Base-by-base conservation (phyloP, 1,139 yeast species). In the Diutina pseudorugosa region DNA sequence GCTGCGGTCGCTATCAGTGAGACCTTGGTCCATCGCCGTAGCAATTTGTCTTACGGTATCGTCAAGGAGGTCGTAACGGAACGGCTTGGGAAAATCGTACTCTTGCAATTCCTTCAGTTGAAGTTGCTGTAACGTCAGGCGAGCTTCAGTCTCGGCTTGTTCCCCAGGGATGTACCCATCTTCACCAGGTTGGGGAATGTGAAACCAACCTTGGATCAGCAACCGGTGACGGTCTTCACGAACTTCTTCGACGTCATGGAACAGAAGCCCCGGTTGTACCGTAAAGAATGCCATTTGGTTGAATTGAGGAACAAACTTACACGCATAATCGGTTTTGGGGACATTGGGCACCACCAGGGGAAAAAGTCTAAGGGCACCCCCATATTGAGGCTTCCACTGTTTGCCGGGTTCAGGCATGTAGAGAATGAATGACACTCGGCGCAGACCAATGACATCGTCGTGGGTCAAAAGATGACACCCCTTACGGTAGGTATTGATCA, bases 141-240 rank as follows among this genome's bases (percentile, higher is more conserved):
- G 78, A 1, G 88, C 84, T 56, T 84, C 91, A 1, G 86, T 81
- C 53, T 71, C 80, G 59, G 83, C 91, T 62, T 86, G 88, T 62
- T 86, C 95, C 6, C 93, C 95, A 25, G 80, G 81, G 47, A 82
- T 76, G 61, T 67, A 91, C 0, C 97, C 98, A 42, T 79, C 82
- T 66, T 94, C 98, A 12, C 96, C 97, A 9, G 71, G 73, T 64
- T 93, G 98, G 2, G 98, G 98, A 51, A 91, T 88, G 65, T 94
- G 99, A 65, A 93, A 94, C 99, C 99, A 94, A 0, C 99, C 99
- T 63, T 93, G 96, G 56, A 94, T 88, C 1, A 96, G 86, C 50
- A 93, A 71, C 61, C 99, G 76, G 57, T 90, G 95, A 62, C 83
- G 87, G 61, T 90, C 95, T 1, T 83, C 95, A 57, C 85, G 79